Evolutionary conservation across 208 protist species (phyloP).

Genomic region (Leishmania tarentolae): DNA sequence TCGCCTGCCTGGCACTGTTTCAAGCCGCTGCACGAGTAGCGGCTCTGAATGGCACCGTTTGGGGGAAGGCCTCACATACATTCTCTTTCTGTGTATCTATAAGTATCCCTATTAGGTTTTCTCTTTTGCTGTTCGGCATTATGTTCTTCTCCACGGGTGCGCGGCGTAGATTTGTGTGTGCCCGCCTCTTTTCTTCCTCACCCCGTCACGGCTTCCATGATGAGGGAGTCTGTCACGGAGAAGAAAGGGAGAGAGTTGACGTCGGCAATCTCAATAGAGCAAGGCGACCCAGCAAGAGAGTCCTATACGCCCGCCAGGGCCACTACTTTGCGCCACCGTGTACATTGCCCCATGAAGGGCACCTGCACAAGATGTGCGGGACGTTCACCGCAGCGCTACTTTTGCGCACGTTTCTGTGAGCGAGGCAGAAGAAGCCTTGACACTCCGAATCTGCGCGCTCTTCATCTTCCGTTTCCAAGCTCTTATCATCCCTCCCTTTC

Average conservation of each 20-base stretch:
- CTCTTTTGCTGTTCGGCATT: background rate
- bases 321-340: background rate
- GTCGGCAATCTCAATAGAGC: conserved; percentile 7
- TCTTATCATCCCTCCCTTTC: background rate
- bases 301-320: background rate
- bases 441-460: background rate
- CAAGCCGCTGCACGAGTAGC: background rate
- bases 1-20: background rate
- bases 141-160: background rate
- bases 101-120: too few relatives aligned
- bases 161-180: background rate
- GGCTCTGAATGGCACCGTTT: background rate
- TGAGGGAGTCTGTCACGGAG: background rate
- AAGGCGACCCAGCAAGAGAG: conserved; percentile 12
- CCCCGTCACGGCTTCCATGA: background rate
- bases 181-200: background rate
- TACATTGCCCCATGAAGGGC: background rate
- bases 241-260: background rate
- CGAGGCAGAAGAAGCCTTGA: background rate
- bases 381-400: background rate
- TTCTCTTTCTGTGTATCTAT: background rate
- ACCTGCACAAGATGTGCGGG: background rate
- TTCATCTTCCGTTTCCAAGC: too few relatives aligned
- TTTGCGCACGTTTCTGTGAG: background rate
- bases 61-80: background rate